Evolutionary conservation across 1,284 basidiomycete species (phyloP), one percentile per base, ranked within the genome.

Genomic region (Rhodotorula sp.): DNA sequence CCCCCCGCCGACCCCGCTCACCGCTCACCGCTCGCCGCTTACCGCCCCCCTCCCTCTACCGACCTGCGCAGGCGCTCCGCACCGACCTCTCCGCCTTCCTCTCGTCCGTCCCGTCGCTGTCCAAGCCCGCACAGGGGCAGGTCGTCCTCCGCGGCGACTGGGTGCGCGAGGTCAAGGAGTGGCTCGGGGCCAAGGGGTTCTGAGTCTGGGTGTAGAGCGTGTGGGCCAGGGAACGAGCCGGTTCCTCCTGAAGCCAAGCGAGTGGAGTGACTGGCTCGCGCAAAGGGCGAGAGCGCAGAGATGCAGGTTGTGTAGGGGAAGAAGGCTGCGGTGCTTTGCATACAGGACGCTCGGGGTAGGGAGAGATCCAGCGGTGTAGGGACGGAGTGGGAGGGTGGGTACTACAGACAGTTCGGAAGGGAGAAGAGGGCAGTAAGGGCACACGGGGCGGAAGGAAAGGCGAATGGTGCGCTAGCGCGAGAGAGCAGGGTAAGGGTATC

Each of bases 61-160:
- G n/a, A n/a, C n/a, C n/a, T 25, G 1, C 37, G 39, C 53, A 73
- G 71, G 69, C 64, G 7, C 54, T 75, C 37, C 68, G 57, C 44
- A 53, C 56, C 32, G 71, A 75, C 25, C n/a, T 75, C n/a, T 21
- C 55, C 12, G 5, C 32, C 32, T 64, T 55, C 59, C 32, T 75
- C 34, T 22, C 60, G 37, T 51, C 53, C 37, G 51, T 44, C 19
- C 34, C 21, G 32, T 64, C 60, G 48, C 53, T 44, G 50, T 36
- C 55, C 57, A 73, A 73, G 66, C 64, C 64, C 4, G 48, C 67
- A 36, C 60, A 67, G 36, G 53, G 72, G 27, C 72, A 73, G 54
- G 51, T 76, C 44, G 60, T 76, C 17, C 37, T 76, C 55, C 64
- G 60, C 34, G 74, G 74, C 1, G 72, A 76, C 51, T 73, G 67